Base-by-base conservation (phyloP, 768 basidiomycete genomes). In the Paxillus ammoniavirescens region DNA sequence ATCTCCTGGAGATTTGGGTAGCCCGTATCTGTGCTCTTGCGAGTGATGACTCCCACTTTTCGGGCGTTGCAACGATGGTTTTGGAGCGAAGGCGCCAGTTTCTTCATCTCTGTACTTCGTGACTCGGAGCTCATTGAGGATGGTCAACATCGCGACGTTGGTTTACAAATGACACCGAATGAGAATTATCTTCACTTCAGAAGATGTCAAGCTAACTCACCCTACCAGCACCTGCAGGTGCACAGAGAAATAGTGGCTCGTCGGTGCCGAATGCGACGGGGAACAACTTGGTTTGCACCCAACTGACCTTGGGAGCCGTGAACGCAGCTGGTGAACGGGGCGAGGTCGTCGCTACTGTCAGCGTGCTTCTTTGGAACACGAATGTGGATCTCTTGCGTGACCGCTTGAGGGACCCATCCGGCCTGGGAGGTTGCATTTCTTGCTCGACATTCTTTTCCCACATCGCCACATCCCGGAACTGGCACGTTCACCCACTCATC, bases 401-500 rank as follows among this genome's bases (percentile, higher is more conserved):
- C 44, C 96, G 87, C 74, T 98, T 98, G 81, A 98, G 95, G 14
- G 94, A 97, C 5, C 97, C 97, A 38, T 97, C 93, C 0, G 97
- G n/a, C n/a, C n/a, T n/a, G n/a, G 97, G 4, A 98, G 84, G 67
- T 95, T 97, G 74, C 89, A 91, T 74, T 98, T 98, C 73, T 98
- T 98, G 76, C 98, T 98, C 14, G 92, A 92, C 96, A 98, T 99
- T 55, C 72, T 92, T 96, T 75, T 98, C 96, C 42, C 96, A 80
- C 97, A 99, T 99, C 0, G 93, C 93, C 4, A 98, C 96, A 72
- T 98, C 96, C n/a, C n/a, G n/a, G n/a, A n/a, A n/a, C n/a, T n/a
- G n/a, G n/a, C 36, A 97, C 83, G 64, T 98, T 92, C 41, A 95
- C 83, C 44, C 89, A 82, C 68, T 93, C 92, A 42, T 98, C 88